Percentiles rank a stretch among this genome's conserved stretches.
Conservation (phyloP, 2,329 filamentous ascomycete species). For the Zasmidium cellare region DNA sequence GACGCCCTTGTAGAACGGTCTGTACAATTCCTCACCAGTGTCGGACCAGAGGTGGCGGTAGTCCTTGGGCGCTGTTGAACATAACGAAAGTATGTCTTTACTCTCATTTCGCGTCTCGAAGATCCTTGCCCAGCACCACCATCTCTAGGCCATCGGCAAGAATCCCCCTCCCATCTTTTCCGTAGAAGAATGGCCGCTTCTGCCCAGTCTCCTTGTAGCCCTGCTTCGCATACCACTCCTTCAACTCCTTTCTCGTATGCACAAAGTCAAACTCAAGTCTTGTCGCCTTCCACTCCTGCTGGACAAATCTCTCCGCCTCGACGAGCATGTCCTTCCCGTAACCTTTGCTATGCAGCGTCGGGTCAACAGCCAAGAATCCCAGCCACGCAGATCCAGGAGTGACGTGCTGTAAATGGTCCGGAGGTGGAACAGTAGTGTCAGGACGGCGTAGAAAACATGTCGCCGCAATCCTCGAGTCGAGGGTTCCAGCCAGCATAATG, state of each 20-base stretch:
- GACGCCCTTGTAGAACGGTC: too few species aligned
- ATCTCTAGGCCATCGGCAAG: conserved; percentile 8
- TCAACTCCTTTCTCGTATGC: conserved; percentile 8
- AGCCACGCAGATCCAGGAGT: conserved; percentile 9
- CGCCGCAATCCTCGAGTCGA: background rate
- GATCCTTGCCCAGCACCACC: conserved; percentile 11
- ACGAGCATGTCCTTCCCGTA: conserved; percentile 8
- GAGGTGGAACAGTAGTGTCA: background rate
- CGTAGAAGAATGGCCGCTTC: conserved; percentile 10
- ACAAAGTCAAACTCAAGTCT: conserved; percentile 14
- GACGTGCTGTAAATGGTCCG: background rate
- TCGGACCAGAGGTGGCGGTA: too few species aligned
- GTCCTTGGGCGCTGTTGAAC: too few species aligned
- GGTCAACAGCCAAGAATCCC: conserved; percentile 6
- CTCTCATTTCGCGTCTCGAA: background rate
- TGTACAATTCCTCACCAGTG: too few species aligned
- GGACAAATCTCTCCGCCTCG: conserved; percentile 6
- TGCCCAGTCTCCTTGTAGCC: conserved; percentile 14
- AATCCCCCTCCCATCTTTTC: conserved; percentile 5
- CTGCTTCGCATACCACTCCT: conserved; percentile 13
- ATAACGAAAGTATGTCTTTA: too few species aligned
- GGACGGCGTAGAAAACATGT: conserved; percentile 9
- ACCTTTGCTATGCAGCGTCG: conserved; percentile 3
- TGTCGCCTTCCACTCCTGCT: conserved; percentile 5
- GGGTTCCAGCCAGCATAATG: conserved; percentile 8